Evolutionary conservation across 2,329 filamentous ascomycete species (phyloP), one percentile per base, ranked within the genome.

Genomic region (Blastomyces percursus): DNA sequence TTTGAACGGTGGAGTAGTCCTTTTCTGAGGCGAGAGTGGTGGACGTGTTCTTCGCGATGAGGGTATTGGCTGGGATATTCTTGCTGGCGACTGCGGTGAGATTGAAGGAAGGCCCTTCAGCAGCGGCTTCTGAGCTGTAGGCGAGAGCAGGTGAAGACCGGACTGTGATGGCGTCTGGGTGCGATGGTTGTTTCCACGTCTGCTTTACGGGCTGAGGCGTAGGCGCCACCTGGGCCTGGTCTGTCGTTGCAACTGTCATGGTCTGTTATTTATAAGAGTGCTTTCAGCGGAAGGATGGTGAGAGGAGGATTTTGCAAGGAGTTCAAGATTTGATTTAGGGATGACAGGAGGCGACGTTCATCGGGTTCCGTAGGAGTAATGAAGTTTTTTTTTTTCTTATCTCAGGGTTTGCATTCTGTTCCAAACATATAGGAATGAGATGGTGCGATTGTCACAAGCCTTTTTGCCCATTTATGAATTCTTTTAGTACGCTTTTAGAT

Each of bases 1-100:
- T 81, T 74, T 88, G 85, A 32, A 87, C 84, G 1, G 85, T 86
- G 38, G 84, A 83, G 68, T 87, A 88, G 12, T 83, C 86, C 65
- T 80, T 66, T 27, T 57, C 40, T 24, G 62, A 57, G 8, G 66
- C 66, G 14, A 67, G 65, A 11, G 66, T 78, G 2, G 77, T 72
- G 59, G 81, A 88, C 46, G 78, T 77, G 71, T 91, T 74, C 71
- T 86, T 86, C 60, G 87, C 86, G 65, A 84, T 88, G 57, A 89
- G 75, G 44, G 81, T 84, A 74, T 87, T 87, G 2, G 85, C 82
- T 1, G 84, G 79, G 54, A 87, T 75, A 21, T 77, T 67, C 62
- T 83, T 74, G 65, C 75, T 80, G 50, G 84, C 85, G 66, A 84
- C 70, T 70, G 83, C 85, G 74, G 84, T 85, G 65, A 84, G 83